A percentile compares a stretch with the other conserved stretches of the same genome.
phyloP scores from a whole-genome alignment of 345 rosid species.

The Draba incana region DNA sequence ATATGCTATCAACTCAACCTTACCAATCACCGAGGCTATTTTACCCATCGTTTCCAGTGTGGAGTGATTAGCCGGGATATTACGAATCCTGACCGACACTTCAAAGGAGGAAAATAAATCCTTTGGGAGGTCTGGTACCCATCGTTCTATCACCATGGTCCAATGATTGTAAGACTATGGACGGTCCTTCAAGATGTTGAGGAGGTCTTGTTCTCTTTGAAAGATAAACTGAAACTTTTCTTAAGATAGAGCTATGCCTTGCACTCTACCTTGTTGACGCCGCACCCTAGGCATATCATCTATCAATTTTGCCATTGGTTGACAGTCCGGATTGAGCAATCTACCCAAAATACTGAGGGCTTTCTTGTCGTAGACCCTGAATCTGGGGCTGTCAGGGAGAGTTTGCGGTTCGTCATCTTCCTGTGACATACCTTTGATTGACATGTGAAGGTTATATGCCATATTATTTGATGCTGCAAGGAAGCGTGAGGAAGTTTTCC shows the following conservation, averaged over 20 bases:
- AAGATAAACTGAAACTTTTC: background rate
- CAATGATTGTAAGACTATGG: background rate
- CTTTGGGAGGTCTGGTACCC: background rate
- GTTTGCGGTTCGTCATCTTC: background rate
- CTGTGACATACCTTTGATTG: background rate
- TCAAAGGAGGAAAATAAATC: background rate
- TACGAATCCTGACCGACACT: background rate
- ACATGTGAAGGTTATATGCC: background rate
- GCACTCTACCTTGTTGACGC: background rate
- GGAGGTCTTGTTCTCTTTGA: background rate
- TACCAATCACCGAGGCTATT: background rate
- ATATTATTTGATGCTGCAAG: background rate
- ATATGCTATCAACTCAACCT: background rate
- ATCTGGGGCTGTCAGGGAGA: background rate
- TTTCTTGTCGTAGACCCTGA: background rate
- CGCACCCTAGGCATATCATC: background rate
- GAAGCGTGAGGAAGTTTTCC: no score
- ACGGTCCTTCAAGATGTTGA: background rate
- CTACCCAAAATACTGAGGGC: background rate
- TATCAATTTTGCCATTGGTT: background rate
- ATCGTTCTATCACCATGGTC: background rate
- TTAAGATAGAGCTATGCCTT: accelerated
- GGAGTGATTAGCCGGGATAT: background rate
- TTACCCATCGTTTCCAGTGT: background rate
- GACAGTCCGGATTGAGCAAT: background rate